phyloP scores from a whole-genome alignment of 2,329 filamentous ascomycete genomes.

The Exophiala calicioides region DNA sequence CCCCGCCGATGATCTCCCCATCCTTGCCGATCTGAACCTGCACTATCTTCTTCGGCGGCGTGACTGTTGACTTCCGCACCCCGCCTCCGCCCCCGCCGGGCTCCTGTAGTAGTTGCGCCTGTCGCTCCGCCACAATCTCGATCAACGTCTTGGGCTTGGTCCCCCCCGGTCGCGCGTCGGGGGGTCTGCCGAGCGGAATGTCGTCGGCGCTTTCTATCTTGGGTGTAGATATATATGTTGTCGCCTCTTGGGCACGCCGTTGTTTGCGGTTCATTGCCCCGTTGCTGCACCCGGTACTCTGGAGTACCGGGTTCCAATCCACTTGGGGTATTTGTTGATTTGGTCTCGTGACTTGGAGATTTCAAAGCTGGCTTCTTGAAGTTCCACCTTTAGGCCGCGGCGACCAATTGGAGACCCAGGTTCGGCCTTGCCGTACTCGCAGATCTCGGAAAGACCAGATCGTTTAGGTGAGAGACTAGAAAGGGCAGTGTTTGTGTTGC shows the following conservation, averaged over 20 bases:
- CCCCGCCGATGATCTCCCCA: slow-evolving; percentile 21
- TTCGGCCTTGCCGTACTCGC: no score
- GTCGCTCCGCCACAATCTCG: slow-evolving; percentile 48
- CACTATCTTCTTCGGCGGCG: slow-evolving; percentile 25
- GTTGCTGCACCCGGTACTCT: no score
- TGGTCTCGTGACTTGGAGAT: no score
- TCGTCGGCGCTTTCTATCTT: slow-evolving; percentile 22
- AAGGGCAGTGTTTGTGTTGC: no score
- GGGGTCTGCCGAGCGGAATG: slow-evolving; percentile 20
- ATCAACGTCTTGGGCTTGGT: slow-evolving; percentile 42
- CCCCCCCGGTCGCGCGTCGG: slow-evolving; percentile 18
- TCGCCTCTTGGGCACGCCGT: slow-evolving; percentile 23
- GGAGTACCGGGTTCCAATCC: no score
- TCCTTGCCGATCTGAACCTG: slow-evolving; percentile 28
- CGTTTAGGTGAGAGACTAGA: no score
- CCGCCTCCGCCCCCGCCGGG: slow-evolving; percentile 17
- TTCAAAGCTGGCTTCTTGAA: no score
- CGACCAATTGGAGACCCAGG: no score
- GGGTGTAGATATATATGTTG: background rate
- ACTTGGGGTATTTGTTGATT: no score
- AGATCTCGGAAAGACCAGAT: no score
- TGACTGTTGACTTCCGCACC: slow-evolving; percentile 35
- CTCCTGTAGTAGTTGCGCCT: slow-evolving; percentile 35
- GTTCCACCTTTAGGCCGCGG: no score
- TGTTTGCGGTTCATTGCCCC: slow-evolving; percentile 30